A percentile compares a stretch with the other conserved stretches of the same genome.
phyloP scores from a whole-genome alignment of 2,329 filamentous ascomycete species.

The Fusarium praegraminearum region DNA sequence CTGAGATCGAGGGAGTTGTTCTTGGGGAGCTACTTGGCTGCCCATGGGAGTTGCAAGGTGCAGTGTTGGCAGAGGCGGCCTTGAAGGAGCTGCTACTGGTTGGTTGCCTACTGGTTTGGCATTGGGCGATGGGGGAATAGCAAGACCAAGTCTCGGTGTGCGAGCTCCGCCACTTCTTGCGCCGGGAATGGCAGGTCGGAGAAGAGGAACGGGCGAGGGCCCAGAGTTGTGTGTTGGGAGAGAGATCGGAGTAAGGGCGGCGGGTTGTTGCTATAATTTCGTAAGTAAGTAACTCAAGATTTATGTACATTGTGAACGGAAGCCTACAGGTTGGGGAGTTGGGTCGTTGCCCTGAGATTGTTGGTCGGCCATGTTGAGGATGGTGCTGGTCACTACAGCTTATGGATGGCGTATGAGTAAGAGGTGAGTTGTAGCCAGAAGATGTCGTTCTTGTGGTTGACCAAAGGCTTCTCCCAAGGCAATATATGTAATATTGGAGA shows the following conservation, averaged over 20 bases:
- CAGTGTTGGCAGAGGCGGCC: slow-evolving; percentile 78
- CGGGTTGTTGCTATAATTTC: slow-evolving; percentile 37
- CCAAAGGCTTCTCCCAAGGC: background rate
- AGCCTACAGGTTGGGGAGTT: slow-evolving; percentile 42
- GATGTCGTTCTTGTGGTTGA: background rate
- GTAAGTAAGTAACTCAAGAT: slow-evolving; percentile 31
- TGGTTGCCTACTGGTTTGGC: slow-evolving; percentile 77
- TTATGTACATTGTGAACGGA: background rate
- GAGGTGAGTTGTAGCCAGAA: background rate
- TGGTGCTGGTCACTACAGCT: slow-evolving; percentile 30
- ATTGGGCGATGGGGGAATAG: slow-evolving; percentile 89
- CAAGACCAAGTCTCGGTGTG: slow-evolving; percentile 83
- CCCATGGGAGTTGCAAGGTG: slow-evolving; percentile 91
- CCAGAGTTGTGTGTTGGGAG: slow-evolving; percentile 52
- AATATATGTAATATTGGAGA: background rate
- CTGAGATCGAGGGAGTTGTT: slow-evolving; percentile 66
- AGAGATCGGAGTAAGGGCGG: slow-evolving; percentile 45
- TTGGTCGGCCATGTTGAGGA: slow-evolving; percentile 44
- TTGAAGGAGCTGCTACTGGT: slow-evolving; percentile 51
- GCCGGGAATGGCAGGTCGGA: slow-evolving; percentile 85
- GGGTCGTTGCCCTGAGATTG: slow-evolving; percentile 40
- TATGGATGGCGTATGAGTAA: background rate
- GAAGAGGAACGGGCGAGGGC: slow-evolving; percentile 78
- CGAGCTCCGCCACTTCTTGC: slow-evolving; percentile 71
- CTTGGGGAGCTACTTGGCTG: slow-evolving; percentile 78